phyloP scores from a whole-genome alignment of 495 filamentous ascomycete genomes.

The Annulohypoxylon stygium region DNA sequence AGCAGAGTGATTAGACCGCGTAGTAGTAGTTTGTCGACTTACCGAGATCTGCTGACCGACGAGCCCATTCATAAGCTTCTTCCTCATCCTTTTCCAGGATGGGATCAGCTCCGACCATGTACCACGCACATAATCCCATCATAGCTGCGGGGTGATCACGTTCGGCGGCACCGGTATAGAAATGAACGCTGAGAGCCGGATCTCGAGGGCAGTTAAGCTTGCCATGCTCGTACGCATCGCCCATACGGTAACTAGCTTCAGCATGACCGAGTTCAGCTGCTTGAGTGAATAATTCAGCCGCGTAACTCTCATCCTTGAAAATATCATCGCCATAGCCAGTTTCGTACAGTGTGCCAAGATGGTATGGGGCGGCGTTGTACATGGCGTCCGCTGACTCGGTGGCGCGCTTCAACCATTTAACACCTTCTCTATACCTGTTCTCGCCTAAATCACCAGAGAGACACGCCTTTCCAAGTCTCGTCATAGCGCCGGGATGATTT shows the following conservation, averaged over 20 bases:
- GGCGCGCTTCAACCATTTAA: slow-evolving; percentile 97
- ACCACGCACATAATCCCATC: slow-evolving; percentile 99
- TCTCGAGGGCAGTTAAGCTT: slow-evolving; percentile 88
- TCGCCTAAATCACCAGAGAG: slow-evolving; percentile 88
- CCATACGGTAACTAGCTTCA: slow-evolving; percentile 86
- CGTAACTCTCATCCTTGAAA: slow-evolving; percentile 89
- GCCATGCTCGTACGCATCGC: slow-evolving; percentile 97
- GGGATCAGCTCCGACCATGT: slow-evolving; percentile 94
- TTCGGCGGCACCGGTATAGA: slow-evolving; percentile 94
- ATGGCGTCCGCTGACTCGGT: slow-evolving; percentile 88
- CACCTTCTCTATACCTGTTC: slow-evolving; percentile 87
- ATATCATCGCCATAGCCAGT: slow-evolving; percentile 91
- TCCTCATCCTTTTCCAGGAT: slow-evolving; percentile 94
- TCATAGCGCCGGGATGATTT: slow-evolving; percentile 94
- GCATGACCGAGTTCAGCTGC: slow-evolving; percentile 91
- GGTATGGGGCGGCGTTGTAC: slow-evolving; percentile 93
- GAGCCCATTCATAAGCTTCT: slow-evolving; percentile 97
- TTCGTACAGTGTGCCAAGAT: slow-evolving; percentile 88
- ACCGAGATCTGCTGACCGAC: slow-evolving; percentile 87
- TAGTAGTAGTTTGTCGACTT: slow-evolving; percentile 50
- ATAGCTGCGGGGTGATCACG: slow-evolving; percentile 87
- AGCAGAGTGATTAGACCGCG: slow-evolving; percentile 17
- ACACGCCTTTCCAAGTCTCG: slow-evolving; percentile 90
- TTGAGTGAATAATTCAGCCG: slow-evolving; percentile 93
- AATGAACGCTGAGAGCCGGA: slow-evolving; percentile 94